Conservation (phyloP, 768 basidiomycete species). For the Termitomyces sp. region DNA sequence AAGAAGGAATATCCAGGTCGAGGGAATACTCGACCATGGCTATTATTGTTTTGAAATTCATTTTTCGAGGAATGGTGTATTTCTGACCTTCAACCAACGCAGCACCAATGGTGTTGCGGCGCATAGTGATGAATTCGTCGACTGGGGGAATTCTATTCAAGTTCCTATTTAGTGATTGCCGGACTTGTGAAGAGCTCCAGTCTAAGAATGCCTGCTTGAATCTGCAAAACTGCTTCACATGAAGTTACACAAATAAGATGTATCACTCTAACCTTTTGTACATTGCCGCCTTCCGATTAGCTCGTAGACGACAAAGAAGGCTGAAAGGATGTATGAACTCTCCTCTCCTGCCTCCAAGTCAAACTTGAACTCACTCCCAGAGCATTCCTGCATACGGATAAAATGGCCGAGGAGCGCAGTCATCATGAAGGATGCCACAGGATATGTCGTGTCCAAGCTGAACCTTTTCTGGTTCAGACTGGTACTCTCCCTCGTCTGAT, state of each 20-base stretch:
- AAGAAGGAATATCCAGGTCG: slow-evolving; percentile 11
- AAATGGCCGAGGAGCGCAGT: background rate
- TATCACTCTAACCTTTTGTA: slow-evolving; percentile 1
- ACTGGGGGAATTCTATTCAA: slow-evolving; percentile 9
- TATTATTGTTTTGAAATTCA: background rate
- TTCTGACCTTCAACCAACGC: background rate
- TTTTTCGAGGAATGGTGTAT: background rate
- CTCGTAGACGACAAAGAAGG: background rate
- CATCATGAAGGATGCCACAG: slow-evolving; percentile 7
- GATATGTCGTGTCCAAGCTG: slow-evolving; percentile 14
- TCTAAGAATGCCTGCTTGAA: slow-evolving; percentile 12
- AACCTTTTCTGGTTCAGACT: slow-evolving; percentile 17
- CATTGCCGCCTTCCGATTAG: slow-evolving; percentile 2
- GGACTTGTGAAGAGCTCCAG: slow-evolving; percentile 9
- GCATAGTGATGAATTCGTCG: slow-evolving; percentile 14
- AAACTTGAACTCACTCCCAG: slow-evolving; percentile 1
- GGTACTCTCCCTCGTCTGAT: slow-evolving; percentile 19
- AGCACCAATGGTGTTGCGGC: slow-evolving; percentile 14
- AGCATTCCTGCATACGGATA: slow-evolving; percentile 6
- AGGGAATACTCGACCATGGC: slow-evolving; percentile 18
- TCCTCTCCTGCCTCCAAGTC: background rate
- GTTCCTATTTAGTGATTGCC: slow-evolving; percentile 6
- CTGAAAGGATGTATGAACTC: background rate
- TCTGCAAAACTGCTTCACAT: background rate
- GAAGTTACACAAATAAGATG: background rate